Base-by-base conservation (phyloP, 257 asterid species). In the Plantago elongata region DNA sequence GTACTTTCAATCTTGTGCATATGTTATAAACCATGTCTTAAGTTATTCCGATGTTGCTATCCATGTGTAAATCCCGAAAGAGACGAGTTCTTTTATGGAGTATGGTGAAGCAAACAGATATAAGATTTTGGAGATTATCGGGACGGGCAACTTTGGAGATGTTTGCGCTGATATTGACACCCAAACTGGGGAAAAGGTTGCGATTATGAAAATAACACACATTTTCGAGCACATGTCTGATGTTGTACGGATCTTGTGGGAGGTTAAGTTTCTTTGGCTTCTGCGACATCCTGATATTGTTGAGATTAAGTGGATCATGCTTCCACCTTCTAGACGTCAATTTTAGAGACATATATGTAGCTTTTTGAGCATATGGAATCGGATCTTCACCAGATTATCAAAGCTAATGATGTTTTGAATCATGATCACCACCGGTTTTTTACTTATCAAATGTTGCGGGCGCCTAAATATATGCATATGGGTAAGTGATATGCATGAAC, bases 281-380 rank as follows among this genome's bases (percentile, higher is more conserved):
- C 67, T 90, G 73, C 66, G 95, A 62, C 97, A 90, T 69, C 95
- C 96, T 7, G 97, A 90, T 73, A 90, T 90, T 65, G 97, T 90
- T 54, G 95, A 90, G 75, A 90, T 90, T 61, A 90, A 87, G 80
- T 76, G 94, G 69, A 83, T 87, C 69, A 84, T 89, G 95, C 59
- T 89, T 73, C 97, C 97, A 61, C 94, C 95, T 54, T 84, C 97
- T 22, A 83, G 79, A 64, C 77, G 95, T 37, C 95, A 89, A 65
- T 89, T n/a, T 87, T 78, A 83, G 70, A 74, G 97, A 89, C 68
- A 86, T 89, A 52, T 89, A 79, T 70, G 97, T 89, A 61, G 95
- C n/a, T 89, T 54, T 89, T 90, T 47, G 95, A 90, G 88, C 95
- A 87, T 52, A 90, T 90, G 97, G 97, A 90, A 70, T 90, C 97